Evolutionary conservation across 129 eudicot genomes (phyloP).

Genomic region (carrot (Daucus carota)): DNA sequence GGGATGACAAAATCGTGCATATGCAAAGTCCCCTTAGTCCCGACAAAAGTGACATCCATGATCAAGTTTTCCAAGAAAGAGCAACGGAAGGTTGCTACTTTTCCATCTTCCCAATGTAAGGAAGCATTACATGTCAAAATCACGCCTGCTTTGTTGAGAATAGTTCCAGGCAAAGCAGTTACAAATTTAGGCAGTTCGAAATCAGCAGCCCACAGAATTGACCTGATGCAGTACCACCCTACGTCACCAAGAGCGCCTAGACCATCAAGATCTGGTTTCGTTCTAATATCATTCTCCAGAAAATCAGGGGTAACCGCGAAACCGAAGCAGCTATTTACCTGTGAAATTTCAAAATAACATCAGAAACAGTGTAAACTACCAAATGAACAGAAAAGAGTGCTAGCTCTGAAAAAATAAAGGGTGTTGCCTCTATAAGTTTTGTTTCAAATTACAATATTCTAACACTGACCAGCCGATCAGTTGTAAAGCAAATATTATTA

Average conservation of each 20-base stretch:
- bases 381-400: neutral
- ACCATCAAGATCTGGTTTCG: slow-evolving; percentile 37
- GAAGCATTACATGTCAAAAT: slow-evolving; percentile 54
- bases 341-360: neutral
- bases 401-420: neutral
- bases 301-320: slow-evolving; percentile 40
- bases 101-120: slow-evolving; percentile 56
- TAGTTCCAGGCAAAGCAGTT: slow-evolving; percentile 36
- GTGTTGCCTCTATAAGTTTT: neutral
- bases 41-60: slow-evolving; percentile 38
- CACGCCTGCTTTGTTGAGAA: slow-evolving; percentile 44
- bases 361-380: neutral
- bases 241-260: slow-evolving; percentile 38
- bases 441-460: neutral
- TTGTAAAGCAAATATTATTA: neutral
- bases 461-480: neutral
- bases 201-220: slow-evolving; percentile 54
- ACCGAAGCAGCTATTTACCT: slow-evolving; percentile 41
- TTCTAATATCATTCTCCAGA: slow-evolving; percentile 54
- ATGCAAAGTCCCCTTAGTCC: slow-evolving; percentile 52
- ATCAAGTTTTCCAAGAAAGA: slow-evolving; percentile 54
- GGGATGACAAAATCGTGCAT: slow-evolving; percentile 56
- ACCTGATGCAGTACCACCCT: slow-evolving; percentile 49
- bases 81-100: slow-evolving; percentile 54
- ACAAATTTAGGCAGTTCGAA: slow-evolving; percentile 57